Conservation (phyloP, 2,329 filamentous ascomycete genomes). For the Leptodontidium sp. region DNA sequence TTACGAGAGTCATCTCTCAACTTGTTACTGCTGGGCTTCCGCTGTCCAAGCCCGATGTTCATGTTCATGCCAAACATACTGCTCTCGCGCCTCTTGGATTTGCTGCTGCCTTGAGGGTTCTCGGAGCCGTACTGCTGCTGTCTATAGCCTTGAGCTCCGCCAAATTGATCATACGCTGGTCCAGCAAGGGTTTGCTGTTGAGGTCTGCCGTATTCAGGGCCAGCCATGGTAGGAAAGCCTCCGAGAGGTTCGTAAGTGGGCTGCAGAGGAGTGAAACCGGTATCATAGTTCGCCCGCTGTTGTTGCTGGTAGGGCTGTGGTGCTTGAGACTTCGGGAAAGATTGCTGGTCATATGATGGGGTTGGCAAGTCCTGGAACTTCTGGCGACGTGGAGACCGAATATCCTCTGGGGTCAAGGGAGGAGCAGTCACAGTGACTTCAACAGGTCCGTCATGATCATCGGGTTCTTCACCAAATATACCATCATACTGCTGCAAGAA, state of each 20-base stretch:
- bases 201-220: slow-evolving; percentile 44
- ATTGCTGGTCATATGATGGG: slow-evolving; percentile 66
- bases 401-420: slow-evolving; percentile 60
- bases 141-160: slow-evolving; percentile 34
- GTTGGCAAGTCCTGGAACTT: slow-evolving; percentile 74
- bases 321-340: slow-evolving; percentile 53
- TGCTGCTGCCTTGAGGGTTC: slow-evolving; percentile 47
- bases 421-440: slow-evolving; percentile 54
- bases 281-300: slow-evolving; percentile 51
- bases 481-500: slow-evolving; percentile 89
- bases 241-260: slow-evolving; percentile 54
- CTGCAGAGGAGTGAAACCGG: slow-evolving; percentile 59
- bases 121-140: slow-evolving; percentile 43
- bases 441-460: slow-evolving; percentile 65
- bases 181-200: slow-evolving; percentile 40
- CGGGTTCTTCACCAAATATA: slow-evolving; percentile 80
- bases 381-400: slow-evolving; percentile 69
- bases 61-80: slow-evolving; percentile 59
- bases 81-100: slow-evolving; percentile 65
- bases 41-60: slow-evolving; percentile 52
- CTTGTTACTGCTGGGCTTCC: slow-evolving; percentile 43
- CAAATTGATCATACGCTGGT: slow-evolving; percentile 52
- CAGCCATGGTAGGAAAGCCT: slow-evolving; percentile 42
- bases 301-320: slow-evolving; percentile 41
- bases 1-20: slow-evolving; percentile 44